Evolutionary conservation across 257 asterid species (phyloP).

Genomic region (Orobanche coerulescens): DNA sequence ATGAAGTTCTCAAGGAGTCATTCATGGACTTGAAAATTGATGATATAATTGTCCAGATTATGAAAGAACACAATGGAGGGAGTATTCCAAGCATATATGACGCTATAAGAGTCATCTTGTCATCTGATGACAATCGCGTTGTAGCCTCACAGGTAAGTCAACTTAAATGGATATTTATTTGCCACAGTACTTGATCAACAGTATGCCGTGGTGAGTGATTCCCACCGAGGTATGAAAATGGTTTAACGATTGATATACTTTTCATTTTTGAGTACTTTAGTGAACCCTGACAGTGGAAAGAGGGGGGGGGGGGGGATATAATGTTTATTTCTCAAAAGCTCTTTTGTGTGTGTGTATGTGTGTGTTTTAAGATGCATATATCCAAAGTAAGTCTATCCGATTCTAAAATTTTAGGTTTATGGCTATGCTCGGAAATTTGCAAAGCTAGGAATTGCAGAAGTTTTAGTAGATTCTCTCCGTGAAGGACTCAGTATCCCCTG

Average conservation of each 20-base stretch:
- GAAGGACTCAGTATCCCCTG: slow-evolving; percentile 58
- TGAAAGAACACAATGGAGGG: slow-evolving; percentile 48
- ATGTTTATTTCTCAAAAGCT: background rate
- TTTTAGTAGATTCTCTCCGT: slow-evolving; percentile 70
- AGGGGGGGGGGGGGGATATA: background rate
- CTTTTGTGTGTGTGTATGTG: too few relatives aligned
- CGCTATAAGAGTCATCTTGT: slow-evolving; percentile 63
- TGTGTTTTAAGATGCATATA: too few relatives aligned
- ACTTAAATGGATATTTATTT: slow-evolving; percentile 8
- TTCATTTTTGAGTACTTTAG: background rate
- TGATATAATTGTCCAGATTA: slow-evolving; percentile 52
- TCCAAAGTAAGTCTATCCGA: too few relatives aligned
- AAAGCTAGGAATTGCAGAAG: slow-evolving; percentile 60
- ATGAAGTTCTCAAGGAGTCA: slow-evolving; percentile 78
- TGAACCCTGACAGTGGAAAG: background rate
- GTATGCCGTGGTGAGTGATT: background rate
- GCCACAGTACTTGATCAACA: slow-evolving; percentile 13
- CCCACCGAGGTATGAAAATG: slow-evolving; percentile 4
- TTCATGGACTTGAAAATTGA: slow-evolving; percentile 81
- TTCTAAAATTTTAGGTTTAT: slow-evolving; percentile 54
- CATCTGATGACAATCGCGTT: slow-evolving; percentile 85
- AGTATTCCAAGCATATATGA: slow-evolving; percentile 62
- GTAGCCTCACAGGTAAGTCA: slow-evolving; percentile 85
- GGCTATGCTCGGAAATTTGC: slow-evolving; percentile 91
- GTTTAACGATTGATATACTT: background rate